Conservation (phyloP, 2,329 filamentous ascomycete genomes). For the Neopestalotiopsis clavispora region DNA sequence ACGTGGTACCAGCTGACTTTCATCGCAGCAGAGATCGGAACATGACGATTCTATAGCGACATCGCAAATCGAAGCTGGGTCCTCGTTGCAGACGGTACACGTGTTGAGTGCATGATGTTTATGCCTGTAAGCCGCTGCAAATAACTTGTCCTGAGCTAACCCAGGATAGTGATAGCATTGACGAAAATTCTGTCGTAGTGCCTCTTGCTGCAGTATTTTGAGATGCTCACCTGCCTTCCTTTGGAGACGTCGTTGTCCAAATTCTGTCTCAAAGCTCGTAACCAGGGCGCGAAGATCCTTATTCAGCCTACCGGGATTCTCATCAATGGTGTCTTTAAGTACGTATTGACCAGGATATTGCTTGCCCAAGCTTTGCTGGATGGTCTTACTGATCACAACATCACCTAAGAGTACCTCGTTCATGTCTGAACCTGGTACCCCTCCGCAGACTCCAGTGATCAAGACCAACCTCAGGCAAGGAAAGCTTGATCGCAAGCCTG, state of each 20-base stretch:
- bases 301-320: constrained; percentile 22
- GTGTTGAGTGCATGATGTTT: background rate
- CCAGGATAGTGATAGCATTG: background rate
- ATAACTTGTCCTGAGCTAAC: background rate
- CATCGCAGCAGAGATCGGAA: background rate
- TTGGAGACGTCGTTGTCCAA: constrained; percentile 13
- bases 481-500: constrained; percentile 23
- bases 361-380: constrained; percentile 29
- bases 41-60: background rate
- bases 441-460: constrained; percentile 28
- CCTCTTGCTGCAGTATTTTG: background rate
- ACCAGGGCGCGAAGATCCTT: constrained; percentile 22
- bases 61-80: background rate
- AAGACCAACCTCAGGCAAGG: constrained; percentile 23
- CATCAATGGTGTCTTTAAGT: constrained; percentile 21
- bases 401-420: constrained; percentile 30
- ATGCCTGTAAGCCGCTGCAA: background rate
- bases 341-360: constrained; percentile 24
- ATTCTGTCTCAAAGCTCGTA: constrained; percentile 17
- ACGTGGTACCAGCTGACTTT: background rate
- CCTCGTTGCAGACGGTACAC: background rate
- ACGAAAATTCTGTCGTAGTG: background rate
- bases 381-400: constrained; percentile 26
- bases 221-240: background rate
- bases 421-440: constrained; percentile 19